A percentile compares a stretch with the other conserved stretches of the same genome.
These are phyloP conservation scores for Sporothrix protearum DNA, from an alignment of 2,329 filamentous ascomycete species.

Conservation along the genomic window DNA sequence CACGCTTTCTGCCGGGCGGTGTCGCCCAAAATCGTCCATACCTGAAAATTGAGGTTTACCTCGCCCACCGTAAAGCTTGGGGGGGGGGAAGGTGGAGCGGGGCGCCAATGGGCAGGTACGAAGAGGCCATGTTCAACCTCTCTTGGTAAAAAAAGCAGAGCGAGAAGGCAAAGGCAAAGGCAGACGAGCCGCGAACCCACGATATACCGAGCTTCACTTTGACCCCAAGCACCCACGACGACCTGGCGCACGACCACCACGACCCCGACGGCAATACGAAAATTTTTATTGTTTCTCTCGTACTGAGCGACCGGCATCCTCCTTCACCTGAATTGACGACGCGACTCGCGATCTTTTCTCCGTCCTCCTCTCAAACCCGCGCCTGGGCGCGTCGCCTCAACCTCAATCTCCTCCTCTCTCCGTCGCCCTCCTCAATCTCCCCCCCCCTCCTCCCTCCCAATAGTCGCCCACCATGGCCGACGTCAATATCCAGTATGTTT, in stretches of 20 bases:
- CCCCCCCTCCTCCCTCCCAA: background rate
- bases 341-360: background rate
- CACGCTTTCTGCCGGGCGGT: conserved; percentile 23
- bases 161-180: background rate
- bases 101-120: background rate
- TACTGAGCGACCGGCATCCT: background rate
- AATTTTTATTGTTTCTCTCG: background rate
- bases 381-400: background rate
- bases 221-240: background rate
- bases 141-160: conserved; percentile 1
- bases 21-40: background rate
- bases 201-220: background rate
- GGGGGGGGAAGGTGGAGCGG: background rate
- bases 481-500: conserved; percentile 28
- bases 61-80: background rate
- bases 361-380: background rate
- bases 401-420: background rate
- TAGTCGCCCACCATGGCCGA: conserved; percentile 24
- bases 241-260: conserved; percentile 2
- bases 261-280: background rate
- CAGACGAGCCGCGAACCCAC: background rate
- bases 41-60: conserved; percentile 24
- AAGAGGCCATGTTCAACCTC: conserved; percentile 14
- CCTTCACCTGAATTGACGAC: background rate
- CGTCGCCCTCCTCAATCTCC: background rate